Conservation (phyloP, 192 early-diverging fungal genomes). For the Lobulomyces angularis region DNA sequence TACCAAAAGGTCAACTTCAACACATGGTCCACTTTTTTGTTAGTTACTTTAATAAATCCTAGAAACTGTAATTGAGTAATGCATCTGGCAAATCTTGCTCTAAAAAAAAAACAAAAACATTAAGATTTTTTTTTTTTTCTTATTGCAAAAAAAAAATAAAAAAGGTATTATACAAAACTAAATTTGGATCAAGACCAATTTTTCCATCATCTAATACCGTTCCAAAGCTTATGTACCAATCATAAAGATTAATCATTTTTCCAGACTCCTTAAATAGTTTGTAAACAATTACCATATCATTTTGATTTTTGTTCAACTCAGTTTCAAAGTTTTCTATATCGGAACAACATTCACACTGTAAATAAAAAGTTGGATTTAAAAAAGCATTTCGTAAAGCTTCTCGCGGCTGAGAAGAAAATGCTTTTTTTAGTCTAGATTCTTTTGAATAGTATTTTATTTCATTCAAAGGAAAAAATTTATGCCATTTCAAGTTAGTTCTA, state of each 20-base stretch:
- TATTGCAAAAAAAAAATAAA: not conserved
- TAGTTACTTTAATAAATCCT: constrained; percentile 82
- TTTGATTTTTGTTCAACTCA: constrained; percentile 45
- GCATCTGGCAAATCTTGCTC: constrained; percentile 71
- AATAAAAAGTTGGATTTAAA: constrained; percentile 60
- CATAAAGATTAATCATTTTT: constrained; percentile 84
- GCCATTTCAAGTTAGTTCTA: not conserved
- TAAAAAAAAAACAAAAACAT: constrained; percentile 14
- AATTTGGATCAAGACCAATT: constrained; percentile 7
- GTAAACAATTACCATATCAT: constrained; percentile 84
- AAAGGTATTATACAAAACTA: constrained; percentile 19
- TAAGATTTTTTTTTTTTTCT: not conserved
- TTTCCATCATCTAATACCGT: constrained; percentile 58
- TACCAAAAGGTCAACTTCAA: constrained; percentile 71
- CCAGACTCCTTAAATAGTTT: constrained; percentile 85
- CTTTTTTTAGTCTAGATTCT: no score
- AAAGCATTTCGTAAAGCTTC: constrained; percentile 75
- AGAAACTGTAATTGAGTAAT: constrained; percentile 79
- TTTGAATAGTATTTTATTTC: no score
- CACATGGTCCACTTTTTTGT: constrained; percentile 88
- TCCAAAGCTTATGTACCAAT: constrained; percentile 79
- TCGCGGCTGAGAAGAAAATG: constrained; percentile 73
- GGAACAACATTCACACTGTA: constrained; percentile 71
- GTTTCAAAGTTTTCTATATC: constrained; percentile 9
- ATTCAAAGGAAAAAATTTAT: not conserved